Conservation (phyloP, 2,329 filamentous ascomycete genomes). For the Apiospora sp. region DNA sequence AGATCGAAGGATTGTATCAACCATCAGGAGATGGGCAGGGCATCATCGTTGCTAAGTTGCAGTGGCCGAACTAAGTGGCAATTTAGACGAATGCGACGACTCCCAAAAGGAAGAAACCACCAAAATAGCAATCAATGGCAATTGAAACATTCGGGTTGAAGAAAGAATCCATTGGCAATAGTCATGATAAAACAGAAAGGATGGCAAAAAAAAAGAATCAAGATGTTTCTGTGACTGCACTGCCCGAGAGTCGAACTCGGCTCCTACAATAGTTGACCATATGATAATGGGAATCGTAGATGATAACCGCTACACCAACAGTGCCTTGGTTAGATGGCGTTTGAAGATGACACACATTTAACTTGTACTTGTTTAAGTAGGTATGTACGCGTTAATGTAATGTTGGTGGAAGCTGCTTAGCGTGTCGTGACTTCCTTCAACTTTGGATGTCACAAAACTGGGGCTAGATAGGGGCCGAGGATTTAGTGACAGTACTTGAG, state of each 20-base stretch:
- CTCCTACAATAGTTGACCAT: neutral
- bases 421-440: neutral
- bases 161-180: too few species aligned
- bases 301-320: constrained; percentile 21
- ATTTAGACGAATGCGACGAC: neutral
- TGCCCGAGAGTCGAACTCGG: constrained; percentile 21
- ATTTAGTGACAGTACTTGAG: neutral
- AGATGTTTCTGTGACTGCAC: neutral
- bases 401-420: neutral
- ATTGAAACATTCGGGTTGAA: too few species aligned
- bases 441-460: neutral
- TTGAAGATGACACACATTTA: too few species aligned
- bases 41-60: neutral
- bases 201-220: neutral
- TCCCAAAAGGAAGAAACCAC: neutral
- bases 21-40: constrained; percentile 15
- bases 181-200: too few species aligned
- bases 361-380: neutral
- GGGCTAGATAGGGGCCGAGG: neutral
- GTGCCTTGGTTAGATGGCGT: too few species aligned
- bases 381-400: too few species aligned
- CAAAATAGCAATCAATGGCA: too few species aligned
- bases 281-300: constrained; percentile 11
- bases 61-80: neutral
- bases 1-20: neutral